Percentiles rank a stretch among this genome's conserved stretches.
These are phyloP conservation scores for Sequoia sempervirens DNA, from an alignment of 75 land plant species.

Conservation along the genomic window DNA sequence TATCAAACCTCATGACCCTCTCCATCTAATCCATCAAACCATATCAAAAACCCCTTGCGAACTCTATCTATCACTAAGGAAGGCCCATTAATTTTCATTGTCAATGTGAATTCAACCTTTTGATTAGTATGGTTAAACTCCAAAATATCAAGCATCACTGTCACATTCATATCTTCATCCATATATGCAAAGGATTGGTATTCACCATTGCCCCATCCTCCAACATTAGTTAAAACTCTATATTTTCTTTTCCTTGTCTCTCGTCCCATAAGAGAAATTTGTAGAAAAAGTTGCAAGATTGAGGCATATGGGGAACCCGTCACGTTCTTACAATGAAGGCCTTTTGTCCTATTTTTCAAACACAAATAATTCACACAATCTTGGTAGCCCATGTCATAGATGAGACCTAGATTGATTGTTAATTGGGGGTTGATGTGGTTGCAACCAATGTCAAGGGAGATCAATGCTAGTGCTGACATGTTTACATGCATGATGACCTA, in stretches of 20 bases:
- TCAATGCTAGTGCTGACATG: constrained; percentile 17
- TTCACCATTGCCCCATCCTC: constrained; percentile 14
- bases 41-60: too few relatives aligned
- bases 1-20: too few relatives aligned
- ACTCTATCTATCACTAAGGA: too few relatives aligned
- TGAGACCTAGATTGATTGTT: constrained; percentile 4
- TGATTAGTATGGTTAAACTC: constrained; percentile 26
- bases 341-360: constrained; percentile 17
- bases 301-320: constrained; percentile 44
- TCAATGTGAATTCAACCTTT: constrained; percentile 27
- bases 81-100: background rate
- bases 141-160: constrained; percentile 34
- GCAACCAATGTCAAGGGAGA: constrained; percentile 34
- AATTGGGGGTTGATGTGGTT: constrained; percentile 17
- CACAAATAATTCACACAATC: constrained; percentile 37
- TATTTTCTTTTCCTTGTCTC: background rate
- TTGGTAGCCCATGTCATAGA: background rate
- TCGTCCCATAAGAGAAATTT: background rate
- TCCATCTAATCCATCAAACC: too few relatives aligned
- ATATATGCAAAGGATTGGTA: constrained; percentile 19
- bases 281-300: background rate
- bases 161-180: constrained; percentile 20
- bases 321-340: constrained; percentile 1
- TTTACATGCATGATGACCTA: constrained; percentile 7
- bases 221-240: constrained; percentile 54